A percentile compares a stretch with the other conserved stretches of the same genome.
These are phyloP conservation scores for Yamadazyma sp. DNA, from an alignment of 805 yeast genomes.

Conservation along the genomic window DNA sequence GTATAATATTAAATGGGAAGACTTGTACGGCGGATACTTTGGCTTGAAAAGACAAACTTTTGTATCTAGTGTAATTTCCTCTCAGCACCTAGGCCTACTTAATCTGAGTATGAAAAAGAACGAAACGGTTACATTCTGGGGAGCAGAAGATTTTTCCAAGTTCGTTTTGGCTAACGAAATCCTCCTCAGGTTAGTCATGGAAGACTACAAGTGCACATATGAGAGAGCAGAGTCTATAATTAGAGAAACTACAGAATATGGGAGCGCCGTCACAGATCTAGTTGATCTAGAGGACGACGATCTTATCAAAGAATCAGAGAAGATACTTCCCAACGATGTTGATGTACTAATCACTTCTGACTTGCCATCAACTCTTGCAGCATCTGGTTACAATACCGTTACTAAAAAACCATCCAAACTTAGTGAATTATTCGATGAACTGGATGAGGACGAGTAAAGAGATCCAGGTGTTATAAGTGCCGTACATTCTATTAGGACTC, in stretches of 20 bases:
- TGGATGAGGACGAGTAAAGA: constrained; percentile 1
- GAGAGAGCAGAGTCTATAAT: constrained; percentile 49
- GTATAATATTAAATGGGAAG: constrained; percentile 43
- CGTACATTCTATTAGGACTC: no score
- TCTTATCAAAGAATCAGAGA: no score
- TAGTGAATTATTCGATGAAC: constrained; percentile 4
- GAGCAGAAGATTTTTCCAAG: constrained; percentile 51
- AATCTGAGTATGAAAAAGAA: constrained; percentile 28
- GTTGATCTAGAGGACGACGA: constrained; percentile 31
- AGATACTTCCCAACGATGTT: background rate
- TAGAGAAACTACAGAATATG: constrained; percentile 49
- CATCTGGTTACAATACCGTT: no score
- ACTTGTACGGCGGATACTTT: constrained; percentile 57
- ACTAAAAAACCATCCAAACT: no score
- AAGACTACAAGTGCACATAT: constrained; percentile 40
- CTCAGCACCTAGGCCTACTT: constrained; percentile 30
- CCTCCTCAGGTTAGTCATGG: constrained; percentile 48
- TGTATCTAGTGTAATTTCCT: constrained; percentile 46
- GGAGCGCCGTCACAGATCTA: constrained; percentile 35
- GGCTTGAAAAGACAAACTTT: constrained; percentile 58
- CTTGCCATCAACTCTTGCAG: no score
- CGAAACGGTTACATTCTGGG: constrained; percentile 60
- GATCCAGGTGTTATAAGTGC: no score
- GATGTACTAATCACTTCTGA: no score
- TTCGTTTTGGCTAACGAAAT: constrained; percentile 67